Conservation (phyloP, 129 eudicot genomes). For the Artemisia argyi region DNA sequence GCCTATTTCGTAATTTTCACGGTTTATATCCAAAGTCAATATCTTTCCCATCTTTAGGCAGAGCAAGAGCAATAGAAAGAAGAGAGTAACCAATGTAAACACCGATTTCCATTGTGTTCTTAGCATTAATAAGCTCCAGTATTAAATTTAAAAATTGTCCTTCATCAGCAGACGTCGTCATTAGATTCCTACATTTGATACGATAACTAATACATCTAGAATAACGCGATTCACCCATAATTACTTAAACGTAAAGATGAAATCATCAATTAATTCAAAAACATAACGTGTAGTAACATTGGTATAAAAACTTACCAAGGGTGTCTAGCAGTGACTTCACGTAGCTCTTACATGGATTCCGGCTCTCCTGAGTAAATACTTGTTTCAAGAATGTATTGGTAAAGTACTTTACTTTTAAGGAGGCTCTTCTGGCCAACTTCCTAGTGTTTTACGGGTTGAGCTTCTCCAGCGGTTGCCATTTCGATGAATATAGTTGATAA, state of each 20-base stretch:
- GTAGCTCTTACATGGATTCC: conserved; percentile 44
- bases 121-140: conserved; percentile 44
- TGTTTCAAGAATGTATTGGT: conserved; percentile 43
- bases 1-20: too few relatives aligned
- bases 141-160: conserved; percentile 52
- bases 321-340: conserved; percentile 44
- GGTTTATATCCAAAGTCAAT: conserved; percentile 15
- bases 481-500: too few relatives aligned
- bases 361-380: conserved; percentile 49
- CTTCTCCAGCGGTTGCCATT: too few relatives aligned
- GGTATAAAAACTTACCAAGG: conserved; percentile 30
- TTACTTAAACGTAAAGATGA: background rate
- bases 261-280: conserved; percentile 14
- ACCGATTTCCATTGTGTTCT: conserved; percentile 43
- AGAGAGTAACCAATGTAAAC: conserved; percentile 50
- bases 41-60: conserved; percentile 49
- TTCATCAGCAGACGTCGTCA: conserved; percentile 64
- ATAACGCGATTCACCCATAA: background rate
- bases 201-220: background rate
- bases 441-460: conserved; percentile 19
- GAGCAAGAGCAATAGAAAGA: conserved; percentile 52
- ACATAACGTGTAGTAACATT: too few relatives aligned
- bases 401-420: conserved; percentile 39
- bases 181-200: conserved; percentile 36
- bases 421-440: conserved; percentile 48